Base-by-base conservation (phyloP, 208 protist species). In the Sergeia podlipaevii region DNA sequence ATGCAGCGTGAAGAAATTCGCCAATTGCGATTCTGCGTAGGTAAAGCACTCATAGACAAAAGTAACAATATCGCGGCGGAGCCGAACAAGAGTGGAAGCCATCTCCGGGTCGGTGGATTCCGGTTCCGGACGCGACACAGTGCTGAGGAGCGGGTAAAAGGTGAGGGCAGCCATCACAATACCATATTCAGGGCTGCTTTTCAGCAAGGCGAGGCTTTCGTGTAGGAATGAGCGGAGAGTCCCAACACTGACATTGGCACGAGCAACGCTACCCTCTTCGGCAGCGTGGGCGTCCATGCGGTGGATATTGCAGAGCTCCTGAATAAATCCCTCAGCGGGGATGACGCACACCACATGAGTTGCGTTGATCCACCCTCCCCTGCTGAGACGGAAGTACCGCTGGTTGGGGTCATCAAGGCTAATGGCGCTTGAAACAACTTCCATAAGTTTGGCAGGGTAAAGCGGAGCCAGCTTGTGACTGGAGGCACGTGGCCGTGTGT, bases 291-390 rank as follows among this genome's bases (percentile, higher is more conserved):
- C 49, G 13, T 29, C 62, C 3, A 39, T n/a, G 11, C 79, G 15
- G 63, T 87, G 79, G 10, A 46, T 46, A 41, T 53, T 41, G 17
- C 71, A 36, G 20, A 87, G 68, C 23, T 60, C 38, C 37, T 60
- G 60, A 23, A 87, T 79, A n/a, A 63, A 49, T 33, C 58, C 49
- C 20, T 76, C 57, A 17, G 61, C 60, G 18, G 78, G 78, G 37
- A 81, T 48, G 2, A 86, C 72, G 39, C 77, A 67, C 2, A 89
- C 71, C 39, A 92, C 80, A 48, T 92, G 63, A 21, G 61, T 49
- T 34, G 74, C 54, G 54, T 81, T 74, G 39, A 87, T 80, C 85
- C 85, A 93, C 8, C 85, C 85, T 51, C 85, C 85, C 24, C 43
- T 77, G 50, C 65, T 51, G 15, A 90, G 61, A 17, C 85, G 60